These are phyloP conservation scores for Aspergillus tubingensis DNA, from an alignment of 2,329 filamentous ascomycete genomes.

Conservation along the genomic window DNA sequence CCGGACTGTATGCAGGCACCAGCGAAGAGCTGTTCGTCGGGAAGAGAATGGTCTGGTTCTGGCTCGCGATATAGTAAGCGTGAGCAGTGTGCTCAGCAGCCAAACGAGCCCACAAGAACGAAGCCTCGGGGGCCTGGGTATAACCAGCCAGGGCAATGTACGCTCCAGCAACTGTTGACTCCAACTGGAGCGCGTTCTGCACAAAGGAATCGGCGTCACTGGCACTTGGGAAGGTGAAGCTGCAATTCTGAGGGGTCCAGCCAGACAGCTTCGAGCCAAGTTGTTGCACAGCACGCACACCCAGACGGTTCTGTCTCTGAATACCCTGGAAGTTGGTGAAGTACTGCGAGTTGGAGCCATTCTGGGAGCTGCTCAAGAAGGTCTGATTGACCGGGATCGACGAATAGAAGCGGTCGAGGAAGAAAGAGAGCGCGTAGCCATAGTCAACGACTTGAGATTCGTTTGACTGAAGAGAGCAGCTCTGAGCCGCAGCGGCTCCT, in stretches of 20 bases:
- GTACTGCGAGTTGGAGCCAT: constrained; percentile 23
- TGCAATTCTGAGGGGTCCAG: constrained; percentile 25
- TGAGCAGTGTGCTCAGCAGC: constrained; percentile 30
- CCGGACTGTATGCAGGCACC: constrained; percentile 26
- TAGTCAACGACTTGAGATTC: constrained; percentile 27
- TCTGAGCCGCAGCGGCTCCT: constrained; percentile 21
- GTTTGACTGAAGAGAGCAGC: constrained; percentile 24
- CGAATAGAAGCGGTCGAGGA: constrained; percentile 29
- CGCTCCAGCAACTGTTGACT: constrained; percentile 25
- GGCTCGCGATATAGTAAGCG: constrained; percentile 24
- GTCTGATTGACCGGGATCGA: constrained; percentile 25
- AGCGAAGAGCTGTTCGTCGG: constrained; percentile 24
- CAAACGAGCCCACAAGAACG: constrained; percentile 33
- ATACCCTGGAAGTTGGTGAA: constrained; percentile 28
- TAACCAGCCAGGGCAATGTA: constrained; percentile 32
- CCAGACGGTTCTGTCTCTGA: constrained; percentile 27
- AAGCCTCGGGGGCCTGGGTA: constrained; percentile 32
- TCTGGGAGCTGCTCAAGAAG: constrained; percentile 23
- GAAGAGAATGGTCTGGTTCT: constrained; percentile 20
- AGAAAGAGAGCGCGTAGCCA: constrained; percentile 25
- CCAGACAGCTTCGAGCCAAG: constrained; percentile 17
- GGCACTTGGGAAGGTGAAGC: constrained; percentile 24
- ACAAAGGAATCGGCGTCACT: constrained; percentile 21
- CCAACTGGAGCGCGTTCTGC: constrained; percentile 24
- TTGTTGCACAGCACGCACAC: constrained; percentile 27